Base-by-base conservation (phyloP, 208 protist species). In the Trypanosoma melophagium region DNA sequence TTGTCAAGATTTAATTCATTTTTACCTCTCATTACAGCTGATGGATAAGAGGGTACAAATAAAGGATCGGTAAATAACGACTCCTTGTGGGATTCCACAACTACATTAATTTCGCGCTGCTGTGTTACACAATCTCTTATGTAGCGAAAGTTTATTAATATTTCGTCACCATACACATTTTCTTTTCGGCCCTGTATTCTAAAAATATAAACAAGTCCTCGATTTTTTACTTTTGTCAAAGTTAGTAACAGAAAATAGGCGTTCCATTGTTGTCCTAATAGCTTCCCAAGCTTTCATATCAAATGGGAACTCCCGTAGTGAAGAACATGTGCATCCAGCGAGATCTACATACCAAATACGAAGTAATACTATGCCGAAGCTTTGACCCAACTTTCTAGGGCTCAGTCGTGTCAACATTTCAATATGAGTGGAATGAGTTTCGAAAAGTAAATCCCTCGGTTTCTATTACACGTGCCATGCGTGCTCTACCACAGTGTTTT, bases 91-190 rank as follows among this genome's bases (percentile, higher is more conserved):
- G 76, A 66, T 47, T 84, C 80, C 0, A 87, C 61, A 13, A 81
- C 64, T 16, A 92, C 41, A 59, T 84, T 63, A 19, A 87, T 75
- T 57, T 86, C 74, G 0, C 24, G 25, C 50, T 81, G 79, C 50
- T 89, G 81, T 38, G 74, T 84, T 12, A 87, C 71, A 45, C 78
- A 82, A 16, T 87, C 77, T 12, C 81, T 62, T 17, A 89, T 81
- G 57, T 83, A 77, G 41, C 70, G 63, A 62, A 87, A 89, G 56
- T 85, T 81, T 50, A 86, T 86, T 1, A 87, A 54, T n/a, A 38
- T 57, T 52, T 87, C 71, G 13, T 44, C 21, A 7, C 86, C 80
- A 53, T 92, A 86, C 3, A 89, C 80, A 56, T 79, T 89, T 31
- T 92, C 86, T 21, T 78, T 85, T n/a, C 77, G 41, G 1, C 81